A percentile compares a stretch with the other conserved stretches of the same genome.
Evolutionary conservation across 2,329 filamentous ascomycete species (phyloP).

Genomic region (Chrysoporthe austroafricana): DNA sequence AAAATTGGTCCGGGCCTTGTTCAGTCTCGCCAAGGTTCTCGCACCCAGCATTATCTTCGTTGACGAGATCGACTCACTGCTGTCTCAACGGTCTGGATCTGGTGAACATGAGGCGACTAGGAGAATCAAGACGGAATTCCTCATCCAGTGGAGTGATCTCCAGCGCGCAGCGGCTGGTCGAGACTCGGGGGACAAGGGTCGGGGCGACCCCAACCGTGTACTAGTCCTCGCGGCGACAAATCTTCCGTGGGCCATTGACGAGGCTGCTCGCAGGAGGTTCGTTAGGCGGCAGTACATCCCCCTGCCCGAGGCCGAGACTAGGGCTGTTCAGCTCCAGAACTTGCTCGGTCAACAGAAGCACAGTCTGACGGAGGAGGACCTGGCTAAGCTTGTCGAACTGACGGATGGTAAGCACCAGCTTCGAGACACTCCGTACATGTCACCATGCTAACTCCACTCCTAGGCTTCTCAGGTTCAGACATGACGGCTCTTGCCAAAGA

Average conservation of each 20-base stretch:
- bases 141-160: constrained; percentile 96
- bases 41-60: constrained; percentile 98
- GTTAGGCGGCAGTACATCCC: constrained; percentile 96
- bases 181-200: constrained; percentile 69
- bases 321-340: constrained; percentile 77
- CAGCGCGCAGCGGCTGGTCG: constrained; percentile 89
- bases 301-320: constrained; percentile 81
- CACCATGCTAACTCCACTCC: constrained; percentile 20
- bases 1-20: constrained; percentile 91
- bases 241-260: constrained; percentile 95
- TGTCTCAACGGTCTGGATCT: constrained; percentile 80
- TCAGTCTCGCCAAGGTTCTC: constrained; percentile 83
- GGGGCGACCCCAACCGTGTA: constrained; percentile 83
- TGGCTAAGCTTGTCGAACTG: constrained; percentile 72
- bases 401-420: constrained; percentile 75
- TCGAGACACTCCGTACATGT: not conserved
- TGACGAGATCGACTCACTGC: constrained; percentile 93
- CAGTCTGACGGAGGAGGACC: constrained; percentile 70
- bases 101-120: constrained; percentile 92
- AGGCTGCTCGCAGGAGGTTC: constrained; percentile 88
- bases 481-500: constrained; percentile 97
- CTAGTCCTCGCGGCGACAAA: constrained; percentile 95
- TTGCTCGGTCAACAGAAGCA: constrained; percentile 89
- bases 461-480: constrained; percentile 96
- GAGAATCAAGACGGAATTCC: constrained; percentile 94